Evolutionary conservation across 257 asterid species (phyloP), one percentile per base, ranked within the genome.

Genomic region (Primulina eburnea): DNA sequence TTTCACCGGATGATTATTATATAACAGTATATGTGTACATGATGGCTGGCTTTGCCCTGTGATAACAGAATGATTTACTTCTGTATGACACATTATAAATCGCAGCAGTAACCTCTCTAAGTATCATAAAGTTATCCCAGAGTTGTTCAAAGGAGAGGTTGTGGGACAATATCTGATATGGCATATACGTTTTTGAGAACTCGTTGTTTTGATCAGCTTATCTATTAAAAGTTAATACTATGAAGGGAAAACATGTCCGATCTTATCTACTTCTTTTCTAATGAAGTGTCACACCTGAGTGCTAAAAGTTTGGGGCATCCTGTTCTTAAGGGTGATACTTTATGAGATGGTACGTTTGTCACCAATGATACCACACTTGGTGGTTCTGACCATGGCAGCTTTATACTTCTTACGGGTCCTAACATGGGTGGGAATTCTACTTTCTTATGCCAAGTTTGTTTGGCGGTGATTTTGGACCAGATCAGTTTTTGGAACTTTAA

Each of bases 381-480:
- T n/a, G n/a, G n/a, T n/a, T n/a, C n/a, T n/a, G n/a, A n/a, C n/a
- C n/a, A n/a, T n/a, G n/a, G n/a, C n/a, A n/a, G n/a, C n/a, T n/a
- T n/a, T n/a, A n/a, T n/a, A n/a, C n/a, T n/a, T n/a, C n/a, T n/a
- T n/a, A n/a, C n/a, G n/a, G n/a, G n/a, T n/a, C n/a, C n/a, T n/a
- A n/a, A n/a, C n/a, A n/a, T n/a, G n/a, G n/a, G n/a, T n/a, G n/a
- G n/a, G n/a, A n/a, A n/a, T 76, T 94, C 97, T 63, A 94, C 99
- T 30, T 95, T 94, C 79, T 84, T 91, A 61, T 97, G 99, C 55
- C 99, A 94, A 84, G 80, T 91, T 77, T 94, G 99, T 83, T 69
- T 94, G 82, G 96, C 96, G 72, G 92, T 85, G 70, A 88, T 94
- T 81, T 82, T 94, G 85, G 97, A 97, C 24, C 99, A 94, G 96